phyloP scores from a whole-genome alignment of 1,284 basidiomycete genomes.

The Rhodotorula sp. region DNA sequence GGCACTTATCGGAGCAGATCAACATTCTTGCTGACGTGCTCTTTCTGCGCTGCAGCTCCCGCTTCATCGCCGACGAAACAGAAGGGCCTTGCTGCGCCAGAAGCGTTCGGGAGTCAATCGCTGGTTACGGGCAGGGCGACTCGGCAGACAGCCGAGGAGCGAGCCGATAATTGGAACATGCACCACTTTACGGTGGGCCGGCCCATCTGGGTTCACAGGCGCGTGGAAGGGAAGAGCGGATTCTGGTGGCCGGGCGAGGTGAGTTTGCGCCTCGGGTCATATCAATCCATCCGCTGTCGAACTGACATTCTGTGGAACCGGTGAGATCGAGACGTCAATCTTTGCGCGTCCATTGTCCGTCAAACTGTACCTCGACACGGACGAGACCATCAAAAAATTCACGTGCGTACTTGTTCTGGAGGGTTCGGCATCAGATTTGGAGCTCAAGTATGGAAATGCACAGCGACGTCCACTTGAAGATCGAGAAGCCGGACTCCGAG shows the following conservation, averaged over 20 bases:
- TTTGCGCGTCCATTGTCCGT: conserved; percentile 7
- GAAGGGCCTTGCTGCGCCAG: conserved; percentile 6
- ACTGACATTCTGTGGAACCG: not conserved
- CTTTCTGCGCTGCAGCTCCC: not conserved
- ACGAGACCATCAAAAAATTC: not conserved
- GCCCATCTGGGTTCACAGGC: conserved; percentile 24
- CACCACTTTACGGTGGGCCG: conserved; percentile 1
- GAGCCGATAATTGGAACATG: conserved; percentile 15
- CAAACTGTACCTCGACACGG: conserved; percentile 18
- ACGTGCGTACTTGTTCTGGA: not conserved
- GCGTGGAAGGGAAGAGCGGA: not conserved
- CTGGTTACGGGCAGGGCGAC: not conserved
- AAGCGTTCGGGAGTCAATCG: conserved; percentile 11
- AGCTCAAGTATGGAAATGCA: rapidly evolving
- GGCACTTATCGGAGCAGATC: not conserved
- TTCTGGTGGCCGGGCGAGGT: conserved; percentile 36
- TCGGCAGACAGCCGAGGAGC: conserved; percentile 11
- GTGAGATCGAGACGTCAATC: not conserved
- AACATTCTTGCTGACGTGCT: too few relatives aligned
- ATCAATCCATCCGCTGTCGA: too few relatives aligned
- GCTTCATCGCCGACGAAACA: not conserved
- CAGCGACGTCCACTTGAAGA: not conserved
- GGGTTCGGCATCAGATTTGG: too few relatives aligned
- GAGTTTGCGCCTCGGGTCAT: not conserved
- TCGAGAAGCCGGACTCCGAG: conserved; percentile 14